Base-by-base conservation (phyloP, 371 early-diverging fungal species). In the Mortierella sp. region DNA sequence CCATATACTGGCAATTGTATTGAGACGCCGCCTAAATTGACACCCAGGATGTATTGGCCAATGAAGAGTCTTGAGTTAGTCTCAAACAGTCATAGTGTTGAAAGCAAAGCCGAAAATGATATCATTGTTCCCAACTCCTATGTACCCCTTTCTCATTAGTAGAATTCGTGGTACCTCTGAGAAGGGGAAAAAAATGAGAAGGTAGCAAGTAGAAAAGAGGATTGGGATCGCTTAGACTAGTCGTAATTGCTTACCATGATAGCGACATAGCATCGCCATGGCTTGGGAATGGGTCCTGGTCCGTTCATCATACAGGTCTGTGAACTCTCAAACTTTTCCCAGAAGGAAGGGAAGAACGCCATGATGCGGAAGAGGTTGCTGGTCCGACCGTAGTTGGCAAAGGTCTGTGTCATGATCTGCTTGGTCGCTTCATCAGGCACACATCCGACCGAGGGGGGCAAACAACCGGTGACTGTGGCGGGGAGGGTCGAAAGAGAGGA, bases 341-440 rank as follows among this genome's bases (percentile, higher is more conserved):
- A 91, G 78, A 91, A 94, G 5, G 91, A 89, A 5, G 94, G 94
- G 78, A 94, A 94, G 76, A 91, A 94, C 16, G 92, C 89, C 58
- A 94, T 81, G 68, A 94, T 83, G 4, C 94, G 92, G 72, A 83
- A 91, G 24, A 91, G 65, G 78, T 94, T 91, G 55, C 88, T 88
- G 13, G 93, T 76, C 16, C 94, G 84, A 10, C 93, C 94, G 75
- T 89, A 88, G n/a, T 90, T 90, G 31, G 90, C 82, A 74, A 91
- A 94, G 0, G 91, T 92, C 47, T 90, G 89, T 71, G 90, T 87
- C 88, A 92, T 84, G 88, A 92, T 88, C 72, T 91, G 89, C 55
- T 77, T 80, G 2, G 79, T 82, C n/a, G 76, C 76, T 76, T 80
- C 84, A 70, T 82, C 80, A 19, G 84, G 81, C 26, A 81, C 70